Evolutionary conservation across 371 early-diverging fungal species (phyloP).

Genomic region (Mucor sp.): DNA sequence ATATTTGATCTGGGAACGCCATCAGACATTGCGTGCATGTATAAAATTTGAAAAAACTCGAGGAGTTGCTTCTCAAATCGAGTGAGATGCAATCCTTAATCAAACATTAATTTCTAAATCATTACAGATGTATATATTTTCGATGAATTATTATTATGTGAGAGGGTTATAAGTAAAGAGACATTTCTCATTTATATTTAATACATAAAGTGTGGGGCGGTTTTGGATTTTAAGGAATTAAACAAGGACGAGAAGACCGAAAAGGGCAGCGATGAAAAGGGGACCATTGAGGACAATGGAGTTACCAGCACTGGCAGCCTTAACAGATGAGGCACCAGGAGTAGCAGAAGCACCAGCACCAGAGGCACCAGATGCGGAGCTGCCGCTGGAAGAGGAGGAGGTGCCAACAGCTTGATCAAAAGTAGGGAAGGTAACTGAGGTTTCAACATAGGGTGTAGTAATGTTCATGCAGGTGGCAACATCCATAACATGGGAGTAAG

Average conservation of each 20-base stretch:
- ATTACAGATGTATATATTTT: background rate
- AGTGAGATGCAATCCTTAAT: background rate
- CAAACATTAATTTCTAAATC: background rate
- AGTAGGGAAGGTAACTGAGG: slow-evolving; percentile 33
- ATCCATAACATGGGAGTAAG: slow-evolving; percentile 42
- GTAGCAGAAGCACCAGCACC: slow-evolving; percentile 15
- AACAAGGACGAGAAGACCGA: slow-evolving; percentile 15
- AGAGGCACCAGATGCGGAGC: slow-evolving; percentile 14
- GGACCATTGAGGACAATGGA: slow-evolving; percentile 15
- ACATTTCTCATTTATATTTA: background rate
- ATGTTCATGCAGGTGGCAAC: slow-evolving; percentile 54
- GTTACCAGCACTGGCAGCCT: background rate
- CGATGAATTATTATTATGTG: background rate
- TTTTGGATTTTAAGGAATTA: background rate
- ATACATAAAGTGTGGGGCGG: background rate
- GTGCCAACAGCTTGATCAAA: slow-evolving; percentile 21
- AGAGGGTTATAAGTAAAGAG: background rate
- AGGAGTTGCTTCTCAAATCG: background rate
- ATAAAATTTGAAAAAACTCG: background rate
- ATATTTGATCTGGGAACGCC: background rate
- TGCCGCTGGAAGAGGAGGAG: slow-evolving; percentile 13
- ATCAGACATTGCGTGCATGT: background rate
- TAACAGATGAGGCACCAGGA: slow-evolving; percentile 9
- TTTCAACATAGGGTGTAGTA: slow-evolving; percentile 44
- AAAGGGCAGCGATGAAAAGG: slow-evolving; percentile 30